Conservation (phyloP, 257 asterid genomes). For the Avicennia marina region DNA sequence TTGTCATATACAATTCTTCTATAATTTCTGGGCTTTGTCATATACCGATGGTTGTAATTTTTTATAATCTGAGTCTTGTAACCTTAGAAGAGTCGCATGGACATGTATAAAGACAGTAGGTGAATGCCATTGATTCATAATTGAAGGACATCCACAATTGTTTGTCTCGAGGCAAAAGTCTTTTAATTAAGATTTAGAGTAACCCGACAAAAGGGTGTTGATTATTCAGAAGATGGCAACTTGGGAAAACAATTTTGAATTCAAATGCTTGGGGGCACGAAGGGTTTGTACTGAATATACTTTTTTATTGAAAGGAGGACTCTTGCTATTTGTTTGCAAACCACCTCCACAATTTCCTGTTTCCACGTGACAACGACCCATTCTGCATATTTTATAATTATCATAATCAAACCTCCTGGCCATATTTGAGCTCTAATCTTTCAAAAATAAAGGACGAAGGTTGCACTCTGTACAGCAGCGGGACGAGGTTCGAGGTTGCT, state of each 20-base stretch:
- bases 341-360: not conserved
- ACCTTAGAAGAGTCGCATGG: not conserved
- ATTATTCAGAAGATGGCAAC: constrained; percentile 7
- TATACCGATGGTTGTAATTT: not conserved
- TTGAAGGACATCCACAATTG: not conserved
- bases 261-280: not conserved
- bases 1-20: too few species aligned
- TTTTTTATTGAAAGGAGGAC: not conserved
- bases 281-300: not conserved
- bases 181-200: not conserved
- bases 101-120: too few species aligned
- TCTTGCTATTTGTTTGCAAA: constrained; percentile 1
- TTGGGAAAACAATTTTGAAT: not conserved
- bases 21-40: too few species aligned
- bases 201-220: constrained; percentile 3
- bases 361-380: not conserved
- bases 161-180: not conserved
- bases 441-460: too few species aligned
- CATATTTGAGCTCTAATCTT: too few species aligned
- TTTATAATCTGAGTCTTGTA: too few species aligned
- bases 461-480: too few species aligned
- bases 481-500: too few species aligned
- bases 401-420: too few species aligned
- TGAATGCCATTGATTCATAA: constrained; percentile 1
- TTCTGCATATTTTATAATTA: not conserved